These are phyloP conservation scores for Penicillium coffeae DNA, from an alignment of 495 filamentous ascomycete species.

Conservation along the genomic window DNA sequence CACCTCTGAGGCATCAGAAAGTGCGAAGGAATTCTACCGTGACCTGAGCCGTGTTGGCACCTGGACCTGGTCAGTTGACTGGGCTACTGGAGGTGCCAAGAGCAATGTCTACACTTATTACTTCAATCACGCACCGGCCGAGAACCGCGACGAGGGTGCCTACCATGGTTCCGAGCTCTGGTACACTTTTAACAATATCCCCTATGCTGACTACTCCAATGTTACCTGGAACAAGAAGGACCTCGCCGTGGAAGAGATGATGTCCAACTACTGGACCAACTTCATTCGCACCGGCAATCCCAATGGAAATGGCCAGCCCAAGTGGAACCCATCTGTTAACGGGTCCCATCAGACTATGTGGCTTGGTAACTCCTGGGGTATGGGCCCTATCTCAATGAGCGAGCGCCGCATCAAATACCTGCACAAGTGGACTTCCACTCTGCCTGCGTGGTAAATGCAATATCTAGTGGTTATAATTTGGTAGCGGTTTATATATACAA, in stretches of 20 bases:
- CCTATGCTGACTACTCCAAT: conserved; percentile 15
- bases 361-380: not conserved
- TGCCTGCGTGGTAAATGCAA: conserved; percentile 5
- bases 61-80: conserved; percentile 11
- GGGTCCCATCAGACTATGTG: not conserved
- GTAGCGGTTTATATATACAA: too few species aligned
- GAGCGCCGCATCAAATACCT: too few species aligned
- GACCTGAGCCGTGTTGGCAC: conserved; percentile 12
- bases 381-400: not conserved
- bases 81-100: conserved; percentile 12
- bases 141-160: conserved; percentile 5
- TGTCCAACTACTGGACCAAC: conserved; percentile 1
- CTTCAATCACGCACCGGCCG: conserved; percentile 11
- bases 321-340: not conserved
- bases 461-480: too few species aligned
- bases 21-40: conserved; percentile 6
- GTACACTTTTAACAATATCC: conserved; percentile 19
- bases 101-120: conserved; percentile 14
- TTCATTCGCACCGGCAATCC: conserved; percentile 1
- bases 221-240: conserved; percentile 9
- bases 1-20: conserved; percentile 8
- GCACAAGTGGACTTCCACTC: conserved; percentile 9
- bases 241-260: not conserved
- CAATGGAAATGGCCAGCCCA: not conserved
- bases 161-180: conserved; percentile 18